Evolutionary conservation across 305 asterid species (phyloP).

Genomic region (Euphrasia arctica): DNA sequence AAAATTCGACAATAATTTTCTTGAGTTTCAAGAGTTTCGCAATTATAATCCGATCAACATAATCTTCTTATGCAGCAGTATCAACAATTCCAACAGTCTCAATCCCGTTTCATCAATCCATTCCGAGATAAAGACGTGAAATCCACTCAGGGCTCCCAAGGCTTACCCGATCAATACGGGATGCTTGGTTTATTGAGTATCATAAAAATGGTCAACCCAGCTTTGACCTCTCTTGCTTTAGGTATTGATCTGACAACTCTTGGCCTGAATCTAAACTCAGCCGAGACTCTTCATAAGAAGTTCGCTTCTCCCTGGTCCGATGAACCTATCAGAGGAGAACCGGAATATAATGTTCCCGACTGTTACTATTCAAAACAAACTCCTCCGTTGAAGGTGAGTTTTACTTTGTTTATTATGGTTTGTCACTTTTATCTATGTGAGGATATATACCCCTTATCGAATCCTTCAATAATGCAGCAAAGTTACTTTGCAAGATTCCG

Average conservation of each 20-base stretch:
- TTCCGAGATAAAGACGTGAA: conserved; percentile 61
- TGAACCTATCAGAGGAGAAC: conserved; percentile 82
- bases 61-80: conserved; percentile 57
- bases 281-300: conserved; percentile 69
- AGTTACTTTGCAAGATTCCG: conserved; percentile 57
- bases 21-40: not conserved
- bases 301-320: conserved; percentile 96
- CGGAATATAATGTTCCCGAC: conserved; percentile 65
- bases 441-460: not conserved
- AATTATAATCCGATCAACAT: conserved; percentile 14
- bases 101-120: conserved; percentile 57
- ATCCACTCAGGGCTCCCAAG: conserved; percentile 44
- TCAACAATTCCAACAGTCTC: conserved; percentile 76
- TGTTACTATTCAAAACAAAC: conserved; percentile 67
- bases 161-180: conserved; percentile 61
- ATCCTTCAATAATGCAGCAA: conserved; percentile 48
- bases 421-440: too few relatives aligned
- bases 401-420: conserved; percentile 10
- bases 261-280: conserved; percentile 76
- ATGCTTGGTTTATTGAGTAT: conserved; percentile 70
- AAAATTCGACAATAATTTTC: not conserved
- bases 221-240: conserved; percentile 65
- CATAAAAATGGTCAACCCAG: conserved; percentile 62
- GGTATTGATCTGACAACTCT: conserved; percentile 82
- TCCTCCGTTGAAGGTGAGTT: conserved; percentile 58